Conservation (phyloP, 148 eudicot genomes). For the Oxyria digyna region DNA sequence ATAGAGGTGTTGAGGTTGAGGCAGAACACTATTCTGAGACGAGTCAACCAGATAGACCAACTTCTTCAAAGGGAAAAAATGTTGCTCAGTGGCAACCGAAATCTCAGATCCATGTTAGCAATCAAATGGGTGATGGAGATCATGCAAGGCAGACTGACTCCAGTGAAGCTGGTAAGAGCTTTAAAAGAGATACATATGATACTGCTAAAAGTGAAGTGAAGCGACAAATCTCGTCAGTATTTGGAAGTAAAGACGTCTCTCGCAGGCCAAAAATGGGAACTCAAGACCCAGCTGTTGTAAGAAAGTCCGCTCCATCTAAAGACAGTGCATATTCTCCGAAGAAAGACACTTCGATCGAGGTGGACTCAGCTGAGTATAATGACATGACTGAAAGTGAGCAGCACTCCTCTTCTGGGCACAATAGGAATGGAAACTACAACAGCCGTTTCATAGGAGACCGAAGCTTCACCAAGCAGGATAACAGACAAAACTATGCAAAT, state of each 20-base stretch:
- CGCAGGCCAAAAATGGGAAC: slow-evolving; percentile 19
- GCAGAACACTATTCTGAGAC: slow-evolving; percentile 18
- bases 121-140: slow-evolving; percentile 18
- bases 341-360: slow-evolving; percentile 18
- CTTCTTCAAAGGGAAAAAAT: slow-evolving; percentile 29
- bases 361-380: slow-evolving; percentile 20
- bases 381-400: slow-evolving; percentile 37
- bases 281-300: slow-evolving; percentile 30
- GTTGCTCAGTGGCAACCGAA: slow-evolving; percentile 86
- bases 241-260: slow-evolving; percentile 21
- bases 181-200: background rate
- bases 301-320: too few relatives aligned
- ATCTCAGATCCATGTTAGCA: slow-evolving; percentile 24
- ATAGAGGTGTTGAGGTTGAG: slow-evolving; percentile 17
- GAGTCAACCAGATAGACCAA: slow-evolving; percentile 32
- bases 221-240: slow-evolving; percentile 11
- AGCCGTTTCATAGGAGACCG: slow-evolving; percentile 32
- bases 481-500: slow-evolving; percentile 29
- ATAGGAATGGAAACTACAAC: slow-evolving; percentile 26
- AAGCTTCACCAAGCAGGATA: slow-evolving; percentile 29
- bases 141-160: slow-evolving; percentile 13
- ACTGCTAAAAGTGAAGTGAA: background rate
- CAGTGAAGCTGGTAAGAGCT: background rate
- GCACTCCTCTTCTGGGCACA: slow-evolving; percentile 33
- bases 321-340: slow-evolving; percentile 26